Evolutionary conservation across 139 green algal genomes (phyloP).

Genomic region (Tetratostichococcus sp.): DNA sequence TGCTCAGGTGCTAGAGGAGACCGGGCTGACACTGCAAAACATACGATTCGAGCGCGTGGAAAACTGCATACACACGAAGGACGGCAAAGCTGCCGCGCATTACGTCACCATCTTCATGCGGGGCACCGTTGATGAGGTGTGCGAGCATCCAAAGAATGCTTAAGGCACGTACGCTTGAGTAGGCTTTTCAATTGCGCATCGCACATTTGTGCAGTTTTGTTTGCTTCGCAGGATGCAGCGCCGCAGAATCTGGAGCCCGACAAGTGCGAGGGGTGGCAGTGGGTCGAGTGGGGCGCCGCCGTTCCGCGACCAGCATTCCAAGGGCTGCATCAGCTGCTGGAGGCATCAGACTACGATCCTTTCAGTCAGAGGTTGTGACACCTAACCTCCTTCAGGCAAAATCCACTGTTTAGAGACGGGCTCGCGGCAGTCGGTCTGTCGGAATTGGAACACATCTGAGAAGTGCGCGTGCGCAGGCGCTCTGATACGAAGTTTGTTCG

Average conservation of each 20-base stretch:
- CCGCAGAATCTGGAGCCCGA: conserved; percentile 20
- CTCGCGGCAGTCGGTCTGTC: too few species aligned
- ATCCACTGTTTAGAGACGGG: too few species aligned
- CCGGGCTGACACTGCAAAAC: conserved; percentile 14
- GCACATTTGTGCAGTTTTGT: not conserved
- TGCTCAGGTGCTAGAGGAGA: conserved; percentile 41
- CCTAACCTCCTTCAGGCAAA: too few species aligned
- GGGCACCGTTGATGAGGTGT: conserved; percentile 19
- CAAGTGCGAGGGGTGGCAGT: conserved; percentile 34
- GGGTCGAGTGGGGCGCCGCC: conserved; percentile 5
- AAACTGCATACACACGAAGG: conserved; percentile 29
- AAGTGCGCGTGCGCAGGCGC: too few species aligned
- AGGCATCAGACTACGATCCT: not conserved
- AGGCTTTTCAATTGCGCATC: not conserved
- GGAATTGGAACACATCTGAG: too few species aligned
- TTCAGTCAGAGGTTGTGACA: too few species aligned
- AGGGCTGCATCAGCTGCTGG: not conserved
- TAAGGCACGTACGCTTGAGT: too few species aligned
- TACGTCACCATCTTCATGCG: conserved; percentile 59
- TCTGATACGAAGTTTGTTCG: too few species aligned
- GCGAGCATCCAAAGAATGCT: too few species aligned
- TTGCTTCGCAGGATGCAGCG: not conserved
- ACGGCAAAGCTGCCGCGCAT: conserved; percentile 14
- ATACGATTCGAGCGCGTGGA: conserved; percentile 23
- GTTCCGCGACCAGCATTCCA: not conserved